Percentiles rank a stretch among this genome's conserved stretches.
phyloP scores from a whole-genome alignment of 495 filamentous ascomycete species.

The Trichoderma gamsii region DNA sequence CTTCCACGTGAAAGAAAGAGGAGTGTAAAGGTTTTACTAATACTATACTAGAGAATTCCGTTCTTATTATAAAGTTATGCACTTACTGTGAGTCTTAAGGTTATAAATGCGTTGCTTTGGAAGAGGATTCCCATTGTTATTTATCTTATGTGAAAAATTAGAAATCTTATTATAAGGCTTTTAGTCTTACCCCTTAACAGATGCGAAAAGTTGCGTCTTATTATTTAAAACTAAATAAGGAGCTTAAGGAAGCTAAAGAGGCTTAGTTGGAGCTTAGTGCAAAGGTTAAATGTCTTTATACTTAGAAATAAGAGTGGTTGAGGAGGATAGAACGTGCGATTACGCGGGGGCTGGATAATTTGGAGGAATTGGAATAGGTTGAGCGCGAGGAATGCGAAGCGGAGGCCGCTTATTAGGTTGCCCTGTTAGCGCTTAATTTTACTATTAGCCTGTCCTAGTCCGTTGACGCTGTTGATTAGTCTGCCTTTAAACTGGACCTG shows the following conservation, averaged over 20 bases:
- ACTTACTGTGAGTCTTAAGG: neutral
- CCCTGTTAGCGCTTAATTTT: no score
- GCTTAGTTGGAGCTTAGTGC: neutral
- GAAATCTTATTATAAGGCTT: neutral
- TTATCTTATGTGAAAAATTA: neutral
- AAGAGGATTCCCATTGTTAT: neutral
- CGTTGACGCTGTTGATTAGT: no score
- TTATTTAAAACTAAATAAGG: neutral
- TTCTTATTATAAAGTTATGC: neutral
- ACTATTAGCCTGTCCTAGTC: no score
- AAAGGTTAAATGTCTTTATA: neutral
- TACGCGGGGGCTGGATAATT: no score
- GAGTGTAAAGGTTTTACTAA: neutral
- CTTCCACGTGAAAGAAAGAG: neutral
- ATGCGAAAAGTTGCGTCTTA: neutral
- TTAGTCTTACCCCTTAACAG: neutral
- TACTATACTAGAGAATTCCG: neutral
- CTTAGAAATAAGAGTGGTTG: neutral
- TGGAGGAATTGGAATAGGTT: no score
- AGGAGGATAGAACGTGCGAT: no score
- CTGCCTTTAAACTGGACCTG: neutral
- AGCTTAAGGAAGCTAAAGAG: neutral
- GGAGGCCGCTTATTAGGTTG: no score
- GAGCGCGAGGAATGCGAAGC: no score
- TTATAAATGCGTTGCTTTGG: neutral